Evolutionary conservation across 2,329 filamentous ascomycete species (phyloP).

Genomic region (Pezicula carpinea): DNA sequence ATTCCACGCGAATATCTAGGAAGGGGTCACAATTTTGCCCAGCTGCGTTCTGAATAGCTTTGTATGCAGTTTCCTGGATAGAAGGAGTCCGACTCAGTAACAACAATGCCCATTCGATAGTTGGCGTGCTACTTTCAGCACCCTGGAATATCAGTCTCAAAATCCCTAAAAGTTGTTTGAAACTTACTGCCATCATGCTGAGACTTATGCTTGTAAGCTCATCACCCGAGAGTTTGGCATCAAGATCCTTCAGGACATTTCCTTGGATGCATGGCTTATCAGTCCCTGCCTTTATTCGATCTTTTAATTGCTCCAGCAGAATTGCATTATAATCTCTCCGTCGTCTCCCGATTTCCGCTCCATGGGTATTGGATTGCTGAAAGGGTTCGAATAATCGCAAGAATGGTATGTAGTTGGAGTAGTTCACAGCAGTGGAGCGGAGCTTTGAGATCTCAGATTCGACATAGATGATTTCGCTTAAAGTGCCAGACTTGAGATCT

Average conservation of each 20-base stretch:
- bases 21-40: constrained; percentile 53
- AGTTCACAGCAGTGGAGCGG: background rate
- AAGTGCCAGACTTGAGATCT: background rate
- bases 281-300: constrained; percentile 51
- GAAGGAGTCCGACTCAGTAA: constrained; percentile 35
- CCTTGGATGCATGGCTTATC: constrained; percentile 61
- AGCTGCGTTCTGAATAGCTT: constrained; percentile 46
- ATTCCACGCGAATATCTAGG: constrained; percentile 62
- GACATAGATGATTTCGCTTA: background rate
- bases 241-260: constrained; percentile 58
- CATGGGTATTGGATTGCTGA: too few species aligned
- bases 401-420: too few species aligned
- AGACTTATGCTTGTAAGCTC: constrained; percentile 60
- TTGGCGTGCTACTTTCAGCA: constrained; percentile 6
- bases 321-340: too few species aligned
- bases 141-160: background rate
- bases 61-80: constrained; percentile 52
- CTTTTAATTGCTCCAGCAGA: constrained; percentile 42
- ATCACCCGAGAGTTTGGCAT: constrained; percentile 55
- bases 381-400: too few species aligned
- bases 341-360: too few species aligned
- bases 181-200: constrained; percentile 61
- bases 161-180: constrained; percentile 26
- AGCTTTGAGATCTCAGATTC: background rate
- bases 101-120: constrained; percentile 14